Conservation (phyloP, 352 stramenopile species). For the Globisporangium okanoganense region DNA sequence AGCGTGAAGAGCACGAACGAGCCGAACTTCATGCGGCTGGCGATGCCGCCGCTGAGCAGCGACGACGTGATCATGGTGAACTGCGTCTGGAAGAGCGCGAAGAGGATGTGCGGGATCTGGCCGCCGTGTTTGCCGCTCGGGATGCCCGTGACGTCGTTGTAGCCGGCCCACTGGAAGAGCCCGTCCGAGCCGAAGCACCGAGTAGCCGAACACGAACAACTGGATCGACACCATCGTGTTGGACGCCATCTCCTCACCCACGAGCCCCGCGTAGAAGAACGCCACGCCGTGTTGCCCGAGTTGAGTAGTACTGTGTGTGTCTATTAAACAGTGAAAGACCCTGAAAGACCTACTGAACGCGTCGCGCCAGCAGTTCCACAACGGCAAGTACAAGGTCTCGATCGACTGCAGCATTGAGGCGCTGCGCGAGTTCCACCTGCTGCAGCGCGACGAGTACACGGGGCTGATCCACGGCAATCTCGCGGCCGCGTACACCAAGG, state of each 20-base stretch:
- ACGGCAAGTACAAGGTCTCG: constrained; percentile 45
- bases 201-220: constrained; percentile 79
- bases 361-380: constrained; percentile 61
- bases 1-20: constrained; percentile 74
- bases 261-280: constrained; percentile 81
- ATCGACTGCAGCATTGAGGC: constrained; percentile 42
- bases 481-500: constrained; percentile 48
- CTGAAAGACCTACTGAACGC: constrained; percentile 42
- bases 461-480: constrained; percentile 65
- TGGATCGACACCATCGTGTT: constrained; percentile 81
- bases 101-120: constrained; percentile 64
- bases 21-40: constrained; percentile 81
- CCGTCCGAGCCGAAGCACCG: constrained; percentile 56
- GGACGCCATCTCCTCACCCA: constrained; percentile 63
- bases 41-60: constrained; percentile 70
- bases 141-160: constrained; percentile 47
- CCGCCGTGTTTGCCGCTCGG: constrained; percentile 49
- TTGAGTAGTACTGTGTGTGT: not conserved
- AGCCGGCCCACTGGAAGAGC: constrained; percentile 52
- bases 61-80: constrained; percentile 82
- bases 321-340: constrained; percentile 34
- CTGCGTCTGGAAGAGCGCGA: constrained; percentile 80
- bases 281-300: too few relatives aligned
- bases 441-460: constrained; percentile 64
- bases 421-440: constrained; percentile 39